Evolutionary conservation across 2,329 filamentous ascomycete species (phyloP), one percentile per base, ranked within the genome.

Genomic region (Byssoonygena ceratinophila): DNA sequence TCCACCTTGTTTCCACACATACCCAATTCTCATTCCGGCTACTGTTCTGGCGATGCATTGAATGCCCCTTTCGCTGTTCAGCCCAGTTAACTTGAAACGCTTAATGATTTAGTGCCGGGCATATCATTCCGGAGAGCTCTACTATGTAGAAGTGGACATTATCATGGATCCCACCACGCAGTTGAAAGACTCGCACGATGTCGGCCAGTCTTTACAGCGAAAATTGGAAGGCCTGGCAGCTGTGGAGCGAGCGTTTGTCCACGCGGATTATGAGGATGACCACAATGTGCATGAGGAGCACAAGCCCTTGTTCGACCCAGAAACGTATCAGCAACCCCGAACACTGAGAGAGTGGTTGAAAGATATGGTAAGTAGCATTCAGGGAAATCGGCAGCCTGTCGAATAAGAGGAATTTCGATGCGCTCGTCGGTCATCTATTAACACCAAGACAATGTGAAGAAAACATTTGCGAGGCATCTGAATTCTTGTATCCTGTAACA

Each of bases 81-180:
- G 11, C 22, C 20, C 18, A 27, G 25, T 39, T 52, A 49, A 49
- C 36, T 31, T 48, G 29, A 32, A 41, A 51, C 29, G 39, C 23
- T 39, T 20, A 22, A 27, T 11, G 37, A 3, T n/a, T 29, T 51
- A 53, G 54, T 78, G 76, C 63, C 74, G 76, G 51, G 79, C 79
- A 3, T 82, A 82, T 60, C 78, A 82, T 59, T 77, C 78, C 0
- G 79, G 80, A 0, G 77, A 81, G 57, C 73, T 76, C 36, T 79
- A 80, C 58, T 82, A 81, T 57, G 79, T 81, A 16, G 79, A 82
- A 58, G 75, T 82, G 3, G 79, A 82, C 59, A 73, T 82, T 48
- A 74, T 82, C 47, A 79, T 82, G 71, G 74, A 80, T 59, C 76
- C 76, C 55, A 67, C 72, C 3, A 70, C 74, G 1, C 76, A 76